Percentiles rank a stretch among this genome's conserved stretches.
These are phyloP conservation scores for Globisporangium spinosum DNA, from an alignment of 352 stramenopile genomes.

Conservation along the genomic window DNA sequence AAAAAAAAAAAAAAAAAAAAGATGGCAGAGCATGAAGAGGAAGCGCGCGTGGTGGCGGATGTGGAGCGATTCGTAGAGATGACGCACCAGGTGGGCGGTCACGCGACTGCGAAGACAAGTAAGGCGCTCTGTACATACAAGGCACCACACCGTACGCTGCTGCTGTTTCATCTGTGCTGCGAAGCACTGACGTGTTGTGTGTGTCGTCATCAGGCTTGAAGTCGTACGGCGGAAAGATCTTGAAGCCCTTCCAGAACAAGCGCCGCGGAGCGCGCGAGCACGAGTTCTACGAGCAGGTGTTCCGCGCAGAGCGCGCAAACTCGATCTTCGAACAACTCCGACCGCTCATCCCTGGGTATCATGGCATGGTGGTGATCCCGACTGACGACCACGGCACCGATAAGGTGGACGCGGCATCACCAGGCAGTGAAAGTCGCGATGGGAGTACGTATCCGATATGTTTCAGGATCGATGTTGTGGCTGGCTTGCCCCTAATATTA, in stretches of 20 bases:
- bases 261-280: conserved; percentile 66
- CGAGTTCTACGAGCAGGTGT: conserved; percentile 76
- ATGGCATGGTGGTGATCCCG: conserved; percentile 43
- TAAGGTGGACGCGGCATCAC: neutral
- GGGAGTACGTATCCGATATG: conserved; percentile 5
- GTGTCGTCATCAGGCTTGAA: conserved; percentile 44
- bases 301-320: conserved; percentile 22
- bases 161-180: neutral
- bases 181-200: neutral
- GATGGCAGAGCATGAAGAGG: conserved; percentile 13
- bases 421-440: conserved; percentile 8
- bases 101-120: conserved; percentile 71
- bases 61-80: conserved; percentile 40
- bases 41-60: neutral
- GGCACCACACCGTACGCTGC: neutral
- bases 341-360: conserved; percentile 57
- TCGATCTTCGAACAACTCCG: conserved; percentile 29
- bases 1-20: no score
- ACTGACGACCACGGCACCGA: conserved; percentile 11
- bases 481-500: neutral
- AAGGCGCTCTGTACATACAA: neutral
- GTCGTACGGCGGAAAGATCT: conserved; percentile 54
- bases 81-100: conserved; percentile 76
- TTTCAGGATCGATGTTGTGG: neutral
- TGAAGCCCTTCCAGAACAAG: conserved; percentile 87